Conservation (phyloP, 331 rosid genomes). For the Ulmus americana region DNA sequence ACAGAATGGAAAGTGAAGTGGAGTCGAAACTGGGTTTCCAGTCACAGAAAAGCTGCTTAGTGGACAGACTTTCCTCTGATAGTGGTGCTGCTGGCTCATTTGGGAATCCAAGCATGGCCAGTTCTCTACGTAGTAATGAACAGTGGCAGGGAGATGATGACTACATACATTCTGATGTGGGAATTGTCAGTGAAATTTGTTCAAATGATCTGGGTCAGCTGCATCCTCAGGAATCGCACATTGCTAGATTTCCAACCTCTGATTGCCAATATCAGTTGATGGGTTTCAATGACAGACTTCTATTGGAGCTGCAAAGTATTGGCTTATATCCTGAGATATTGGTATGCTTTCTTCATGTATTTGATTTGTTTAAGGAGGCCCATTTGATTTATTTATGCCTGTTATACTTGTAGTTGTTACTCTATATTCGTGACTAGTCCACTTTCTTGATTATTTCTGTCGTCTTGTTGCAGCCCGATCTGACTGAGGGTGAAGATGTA, state of each 20-base stretch:
- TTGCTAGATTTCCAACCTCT: conserved; percentile 44
- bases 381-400: conserved; percentile 20
- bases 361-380: conserved; percentile 17
- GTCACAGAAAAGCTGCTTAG: conserved; percentile 41
- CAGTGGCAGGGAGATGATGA: conserved; percentile 71
- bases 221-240: conserved; percentile 38
- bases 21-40: conserved; percentile 61
- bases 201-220: conserved; percentile 59
- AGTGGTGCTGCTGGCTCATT: conserved; percentile 48
- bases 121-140: conserved; percentile 52
- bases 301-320: conserved; percentile 81
- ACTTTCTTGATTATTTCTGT: conserved; percentile 19
- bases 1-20: conserved; percentile 71
- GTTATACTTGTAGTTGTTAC: conserved; percentile 1
- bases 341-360: conserved; percentile 40
- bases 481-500: conserved; percentile 68
- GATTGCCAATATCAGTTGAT: conserved; percentile 68
- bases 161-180: conserved; percentile 54
- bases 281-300: conserved; percentile 67
- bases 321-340: conserved; percentile 76
- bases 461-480: conserved; percentile 63
- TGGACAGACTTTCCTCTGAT: conserved; percentile 69
- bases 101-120: conserved; percentile 51
- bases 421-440: conserved; percentile 8
- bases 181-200: conserved; percentile 52